Conservation (phyloP, 2,329 filamentous ascomycete species). For the Nemania bipapillata region DNA sequence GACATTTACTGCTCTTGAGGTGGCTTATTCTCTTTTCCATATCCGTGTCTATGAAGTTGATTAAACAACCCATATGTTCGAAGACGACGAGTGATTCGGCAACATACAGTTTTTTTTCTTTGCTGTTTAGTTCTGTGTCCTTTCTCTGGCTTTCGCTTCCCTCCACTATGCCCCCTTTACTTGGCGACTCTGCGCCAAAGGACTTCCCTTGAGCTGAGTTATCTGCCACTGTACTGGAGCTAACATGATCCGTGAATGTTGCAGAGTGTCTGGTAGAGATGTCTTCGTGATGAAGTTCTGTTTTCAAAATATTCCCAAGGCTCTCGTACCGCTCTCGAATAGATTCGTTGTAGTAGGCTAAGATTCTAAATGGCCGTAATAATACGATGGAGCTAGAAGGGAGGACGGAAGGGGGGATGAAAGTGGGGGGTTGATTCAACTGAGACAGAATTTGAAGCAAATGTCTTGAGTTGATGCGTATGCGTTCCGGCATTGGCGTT, state of each 20-base stretch:
- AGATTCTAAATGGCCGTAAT: constrained; percentile 6
- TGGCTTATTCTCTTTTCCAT: constrained; percentile 1
- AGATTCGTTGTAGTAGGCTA: background rate
- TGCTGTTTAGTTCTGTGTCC: background rate
- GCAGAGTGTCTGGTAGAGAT: background rate
- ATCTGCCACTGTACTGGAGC: background rate
- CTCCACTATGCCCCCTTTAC: background rate
- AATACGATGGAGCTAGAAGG: background rate
- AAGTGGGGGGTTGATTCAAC: background rate
- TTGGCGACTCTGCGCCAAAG: background rate
- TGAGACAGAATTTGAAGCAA: background rate
- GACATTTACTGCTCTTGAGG: background rate
- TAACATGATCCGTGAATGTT: background rate
- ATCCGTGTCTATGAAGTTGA: constrained; percentile 11
- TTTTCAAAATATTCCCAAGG: background rate
- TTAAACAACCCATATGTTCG: constrained; percentile 1
- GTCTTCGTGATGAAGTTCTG: background rate
- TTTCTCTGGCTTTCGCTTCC: background rate
- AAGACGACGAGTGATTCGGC: background rate
- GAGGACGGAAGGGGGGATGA: no score
- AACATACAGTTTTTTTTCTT: background rate
- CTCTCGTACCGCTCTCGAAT: background rate
- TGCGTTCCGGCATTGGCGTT: constrained; percentile 6
- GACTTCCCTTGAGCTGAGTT: background rate
- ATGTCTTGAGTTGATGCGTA: constrained; percentile 7